phyloP scores from a whole-genome alignment of 371 early-diverging fungal genomes.

The Mortierella sp. region DNA sequence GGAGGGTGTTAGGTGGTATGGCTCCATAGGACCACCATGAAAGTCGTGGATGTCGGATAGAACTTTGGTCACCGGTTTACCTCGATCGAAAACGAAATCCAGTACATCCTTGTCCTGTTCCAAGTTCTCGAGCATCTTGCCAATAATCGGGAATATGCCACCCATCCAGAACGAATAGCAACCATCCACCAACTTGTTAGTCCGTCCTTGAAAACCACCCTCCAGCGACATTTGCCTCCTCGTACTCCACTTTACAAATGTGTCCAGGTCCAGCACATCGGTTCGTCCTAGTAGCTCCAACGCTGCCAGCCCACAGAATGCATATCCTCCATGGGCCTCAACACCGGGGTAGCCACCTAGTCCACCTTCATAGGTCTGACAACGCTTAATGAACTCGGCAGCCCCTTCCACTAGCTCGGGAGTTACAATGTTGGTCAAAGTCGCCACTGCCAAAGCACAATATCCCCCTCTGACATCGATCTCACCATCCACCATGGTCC shows the following conservation, averaged over 20 bases:
- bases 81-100: constrained; percentile 65
- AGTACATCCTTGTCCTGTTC: constrained; percentile 8
- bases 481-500: constrained; percentile 93
- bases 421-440: constrained; percentile 81
- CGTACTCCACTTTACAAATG: constrained; percentile 80
- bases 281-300: constrained; percentile 79
- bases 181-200: constrained; percentile 97
- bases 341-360: constrained; percentile 87
- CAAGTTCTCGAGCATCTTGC: constrained; percentile 53
- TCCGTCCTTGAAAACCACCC: constrained; percentile 97
- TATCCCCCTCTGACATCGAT: constrained; percentile 94
- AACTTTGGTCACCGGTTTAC: too few relatives aligned
- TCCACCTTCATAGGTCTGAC: constrained; percentile 98
- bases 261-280: constrained; percentile 67
- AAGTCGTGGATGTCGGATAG: too few relatives aligned
- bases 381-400: constrained; percentile 80
- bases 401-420: constrained; percentile 78
- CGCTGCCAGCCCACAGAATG: constrained; percentile 94
- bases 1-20: not conserved
- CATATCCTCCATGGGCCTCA: constrained; percentile 98
- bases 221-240: constrained; percentile 88
- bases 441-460: constrained; percentile 87
- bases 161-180: constrained; percentile 99
- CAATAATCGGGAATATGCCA: constrained; percentile 83
- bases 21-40: too few relatives aligned